These are phyloP conservation scores for Phaffia rhodozyma DNA, from an alignment of 1,284 basidiomycete genomes.

Conservation along the genomic window DNA sequence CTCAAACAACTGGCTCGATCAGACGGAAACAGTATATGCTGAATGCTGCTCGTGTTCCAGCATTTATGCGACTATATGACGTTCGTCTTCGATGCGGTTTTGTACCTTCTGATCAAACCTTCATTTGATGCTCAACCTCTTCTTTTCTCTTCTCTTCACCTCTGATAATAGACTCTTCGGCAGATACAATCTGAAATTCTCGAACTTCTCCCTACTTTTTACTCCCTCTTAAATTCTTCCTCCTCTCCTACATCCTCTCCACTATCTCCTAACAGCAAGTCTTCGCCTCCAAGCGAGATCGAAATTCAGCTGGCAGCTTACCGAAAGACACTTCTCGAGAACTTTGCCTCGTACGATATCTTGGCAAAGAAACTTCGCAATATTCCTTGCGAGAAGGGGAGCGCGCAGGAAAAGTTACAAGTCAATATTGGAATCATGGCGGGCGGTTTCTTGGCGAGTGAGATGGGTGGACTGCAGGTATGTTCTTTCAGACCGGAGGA, in stretches of 20 bases:
- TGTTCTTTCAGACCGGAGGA: slow-evolving; percentile 24
- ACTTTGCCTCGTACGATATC: slow-evolving; percentile 77
- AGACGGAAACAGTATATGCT: slow-evolving; percentile 70
- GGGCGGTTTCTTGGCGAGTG: slow-evolving; percentile 69
- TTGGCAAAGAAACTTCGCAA: slow-evolving; percentile 70
- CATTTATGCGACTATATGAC: slow-evolving; percentile 57
- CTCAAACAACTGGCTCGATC: neutral
- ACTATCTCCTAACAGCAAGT: neutral
- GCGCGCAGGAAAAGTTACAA: slow-evolving; percentile 73
- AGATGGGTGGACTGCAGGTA: slow-evolving; percentile 73
- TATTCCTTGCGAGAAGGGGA: slow-evolving; percentile 52
- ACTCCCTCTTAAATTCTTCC: slow-evolving; percentile 45
- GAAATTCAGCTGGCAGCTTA: slow-evolving; percentile 24
- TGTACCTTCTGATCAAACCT: neutral
- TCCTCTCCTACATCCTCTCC: neutral
- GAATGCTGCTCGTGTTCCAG: slow-evolving; percentile 50
- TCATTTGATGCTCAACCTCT: neutral
- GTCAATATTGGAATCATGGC: slow-evolving; percentile 65
- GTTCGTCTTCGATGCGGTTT: slow-evolving; percentile 33
- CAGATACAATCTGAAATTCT: slow-evolving; percentile 65
- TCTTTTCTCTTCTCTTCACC: neutral
- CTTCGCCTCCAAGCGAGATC: neutral
- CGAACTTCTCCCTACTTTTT: slow-evolving; percentile 53
- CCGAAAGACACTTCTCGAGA: slow-evolving; percentile 47
- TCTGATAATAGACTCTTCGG: slow-evolving; percentile 47